phyloP scores from a whole-genome alignment of 1,284 basidiomycete genomes.

The Sanghuangporus sanghuang region DNA sequence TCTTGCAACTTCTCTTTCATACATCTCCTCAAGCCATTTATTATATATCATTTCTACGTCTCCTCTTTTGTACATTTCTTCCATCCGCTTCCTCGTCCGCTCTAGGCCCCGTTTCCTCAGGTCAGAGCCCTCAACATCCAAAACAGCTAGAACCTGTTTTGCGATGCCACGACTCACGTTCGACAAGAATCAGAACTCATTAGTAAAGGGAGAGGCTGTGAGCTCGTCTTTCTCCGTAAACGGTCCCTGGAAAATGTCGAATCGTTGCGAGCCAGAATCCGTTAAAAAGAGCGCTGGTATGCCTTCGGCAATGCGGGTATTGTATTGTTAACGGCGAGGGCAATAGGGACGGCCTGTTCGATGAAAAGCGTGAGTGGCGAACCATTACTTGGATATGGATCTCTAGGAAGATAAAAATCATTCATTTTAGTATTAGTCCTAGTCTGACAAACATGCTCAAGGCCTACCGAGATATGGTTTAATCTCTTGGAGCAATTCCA shows the following conservation, averaged over 20 bases:
- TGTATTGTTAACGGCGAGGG: slow-evolving; percentile 58
- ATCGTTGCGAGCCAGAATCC: slow-evolving; percentile 73
- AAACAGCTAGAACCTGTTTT: slow-evolving; percentile 43
- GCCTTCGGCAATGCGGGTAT: slow-evolving; percentile 50
- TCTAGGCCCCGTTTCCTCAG: neutral
- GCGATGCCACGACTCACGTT: slow-evolving; percentile 45
- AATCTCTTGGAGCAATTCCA: slow-evolving; percentile 72
- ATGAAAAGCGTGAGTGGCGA: slow-evolving; percentile 61
- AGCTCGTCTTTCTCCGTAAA: slow-evolving; percentile 81
- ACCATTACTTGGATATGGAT: slow-evolving; percentile 60
- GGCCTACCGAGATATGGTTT: slow-evolving; percentile 52
- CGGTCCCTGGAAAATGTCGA: slow-evolving; percentile 61
- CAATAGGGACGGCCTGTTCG: slow-evolving; percentile 46
- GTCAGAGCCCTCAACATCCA: slow-evolving; percentile 39
- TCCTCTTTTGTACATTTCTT: slow-evolving; percentile 42
- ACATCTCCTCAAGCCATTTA: slow-evolving; percentile 55
- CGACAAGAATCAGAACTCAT: slow-evolving; percentile 56
- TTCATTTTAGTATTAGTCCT: neutral
- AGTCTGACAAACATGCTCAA: neutral
- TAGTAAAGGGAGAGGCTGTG: slow-evolving; percentile 60
- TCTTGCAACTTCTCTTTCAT: neutral
- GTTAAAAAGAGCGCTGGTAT: slow-evolving; percentile 43
- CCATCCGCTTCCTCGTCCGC: slow-evolving; percentile 26
- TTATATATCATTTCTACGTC: slow-evolving; percentile 47
- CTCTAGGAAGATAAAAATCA: slow-evolving; percentile 28